Evolutionary conservation across 768 basidiomycete genomes (phyloP).

Genomic region (Filobasidium floriforme): DNA sequence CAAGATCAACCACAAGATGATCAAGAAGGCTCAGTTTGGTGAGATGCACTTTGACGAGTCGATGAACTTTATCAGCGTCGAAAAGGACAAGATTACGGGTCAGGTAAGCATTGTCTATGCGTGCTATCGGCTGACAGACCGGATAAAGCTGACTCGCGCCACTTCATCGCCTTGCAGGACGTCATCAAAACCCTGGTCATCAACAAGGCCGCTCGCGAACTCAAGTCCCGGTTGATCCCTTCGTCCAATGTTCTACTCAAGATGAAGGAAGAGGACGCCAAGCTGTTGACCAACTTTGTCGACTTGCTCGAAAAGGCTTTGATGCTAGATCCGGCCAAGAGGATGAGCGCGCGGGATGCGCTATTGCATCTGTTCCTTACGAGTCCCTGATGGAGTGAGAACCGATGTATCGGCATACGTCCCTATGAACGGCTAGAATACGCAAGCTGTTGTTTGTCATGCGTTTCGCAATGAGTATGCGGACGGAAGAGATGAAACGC

Average conservation of each 20-base stretch:
- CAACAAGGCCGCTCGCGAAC: conserved; percentile 71
- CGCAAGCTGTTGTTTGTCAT: too few species aligned
- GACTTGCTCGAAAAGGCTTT: conserved; percentile 89
- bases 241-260: conserved; percentile 58
- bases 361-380: conserved; percentile 78
- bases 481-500: too few species aligned
- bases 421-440: too few species aligned
- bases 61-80: conserved; percentile 70
- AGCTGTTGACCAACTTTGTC: conserved; percentile 68
- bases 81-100: conserved; percentile 75
- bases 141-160: background rate
- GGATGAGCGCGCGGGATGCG: conserved; percentile 85
- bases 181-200: conserved; percentile 71
- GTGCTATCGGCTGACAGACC: background rate
- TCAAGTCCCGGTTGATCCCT: conserved; percentile 74
- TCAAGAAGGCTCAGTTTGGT: conserved; percentile 89
- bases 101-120: conserved; percentile 54
- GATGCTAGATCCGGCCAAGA: conserved; percentile 70
- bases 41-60: conserved; percentile 89
- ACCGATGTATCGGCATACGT: too few species aligned
- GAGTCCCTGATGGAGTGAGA: conserved; percentile 35
- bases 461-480: too few species aligned
- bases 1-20: conserved; percentile 82
- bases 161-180: conserved; percentile 52
- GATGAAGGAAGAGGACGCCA: conserved; percentile 65